These are phyloP conservation scores for Pichia kudriavzevii DNA, from an alignment of 1,139 yeast genomes.

Conservation along the genomic window DNA sequence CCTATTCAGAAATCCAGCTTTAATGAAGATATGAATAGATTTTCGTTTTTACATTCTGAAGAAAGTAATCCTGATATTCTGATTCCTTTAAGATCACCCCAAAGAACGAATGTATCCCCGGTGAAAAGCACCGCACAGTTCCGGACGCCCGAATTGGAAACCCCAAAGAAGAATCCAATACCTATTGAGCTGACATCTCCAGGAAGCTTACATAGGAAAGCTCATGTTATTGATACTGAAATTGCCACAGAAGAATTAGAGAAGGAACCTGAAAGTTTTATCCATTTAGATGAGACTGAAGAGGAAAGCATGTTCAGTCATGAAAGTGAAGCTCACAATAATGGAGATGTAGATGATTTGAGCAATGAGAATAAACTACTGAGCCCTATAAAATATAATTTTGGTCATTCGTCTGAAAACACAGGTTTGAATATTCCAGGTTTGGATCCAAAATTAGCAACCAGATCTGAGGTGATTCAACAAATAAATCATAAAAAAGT, in stretches of 20 bases:
- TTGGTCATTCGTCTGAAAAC: not conserved
- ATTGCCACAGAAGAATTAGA: constrained; percentile 8
- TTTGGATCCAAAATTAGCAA: not conserved
- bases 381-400: constrained; percentile 14
- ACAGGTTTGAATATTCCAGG: constrained; percentile 10
- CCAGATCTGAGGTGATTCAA: not conserved
- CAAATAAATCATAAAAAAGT: too few relatives aligned
- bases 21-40: not conserved
- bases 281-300: constrained; percentile 20
- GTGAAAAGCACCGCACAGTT: constrained; percentile 16
- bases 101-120: constrained; percentile 13
- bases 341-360: not conserved
- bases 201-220: constrained; percentile 8
- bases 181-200: constrained; percentile 10
- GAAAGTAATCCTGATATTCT: constrained; percentile 7
- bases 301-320: constrained; percentile 15
- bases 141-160: constrained; percentile 17
- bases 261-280: constrained; percentile 21
- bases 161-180: constrained; percentile 11
- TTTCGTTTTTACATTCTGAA: constrained; percentile 2
- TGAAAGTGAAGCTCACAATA: constrained; percentile 3
- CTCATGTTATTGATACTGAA: constrained; percentile 11
- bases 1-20: constrained; percentile 6
- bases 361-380: constrained; percentile 2
- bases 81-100: constrained; percentile 18